Base-by-base conservation (phyloP, 2,329 filamentous ascomycete species). In the Aspergillus sp. region DNA sequence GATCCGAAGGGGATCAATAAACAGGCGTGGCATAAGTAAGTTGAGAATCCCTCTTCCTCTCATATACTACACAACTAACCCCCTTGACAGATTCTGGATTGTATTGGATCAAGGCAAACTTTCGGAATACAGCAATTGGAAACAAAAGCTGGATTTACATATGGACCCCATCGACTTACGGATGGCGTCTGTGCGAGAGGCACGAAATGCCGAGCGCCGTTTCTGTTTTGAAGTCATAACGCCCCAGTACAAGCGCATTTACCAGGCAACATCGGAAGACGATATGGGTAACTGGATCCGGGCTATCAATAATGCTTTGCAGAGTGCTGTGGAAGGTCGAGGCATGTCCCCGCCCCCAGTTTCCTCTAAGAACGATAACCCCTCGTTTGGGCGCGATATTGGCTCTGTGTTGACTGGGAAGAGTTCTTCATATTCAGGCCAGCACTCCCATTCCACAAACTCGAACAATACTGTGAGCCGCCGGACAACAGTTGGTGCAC, bases 201-300 rank as follows among this genome's bases (percentile, higher is more conserved):
- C 94, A 33, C 84, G 93, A 26, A 95, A 94, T 64, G 88, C 90
- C 1, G 94, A 98, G 58, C 81, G 93, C 27, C 82, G 93, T 5
- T 98, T 98, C 67, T 97, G 91, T 68, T 98, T 98, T 57, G 93
- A 98, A 68, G 88, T 98, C 40, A 97, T 98, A 47, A 98, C 93
- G 0, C 94, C 94, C 7, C 88, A 93, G 39, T 97, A 85, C 66
- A 97, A 94, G 57, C 83, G 93, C 43, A 90, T 97, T 11, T 98
- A 97, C 66, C 93, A 98, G 70, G 93, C 91, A 33, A 96, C 91
- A 1, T 95, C 91, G 0, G 93, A 97, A 67, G 93, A 98, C 33
- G 93, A 98, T 58, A 95, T 98, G 88, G 90, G 85, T 61, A 91
- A 83, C 55, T 98, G 93, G 93, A 98, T 98, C 56, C 77, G 81